A percentile compares a stretch with the other conserved stretches of the same genome.
Evolutionary conservation across 1,284 basidiomycete genomes (phyloP).

Genomic region (Boletus calvinii): DNA sequence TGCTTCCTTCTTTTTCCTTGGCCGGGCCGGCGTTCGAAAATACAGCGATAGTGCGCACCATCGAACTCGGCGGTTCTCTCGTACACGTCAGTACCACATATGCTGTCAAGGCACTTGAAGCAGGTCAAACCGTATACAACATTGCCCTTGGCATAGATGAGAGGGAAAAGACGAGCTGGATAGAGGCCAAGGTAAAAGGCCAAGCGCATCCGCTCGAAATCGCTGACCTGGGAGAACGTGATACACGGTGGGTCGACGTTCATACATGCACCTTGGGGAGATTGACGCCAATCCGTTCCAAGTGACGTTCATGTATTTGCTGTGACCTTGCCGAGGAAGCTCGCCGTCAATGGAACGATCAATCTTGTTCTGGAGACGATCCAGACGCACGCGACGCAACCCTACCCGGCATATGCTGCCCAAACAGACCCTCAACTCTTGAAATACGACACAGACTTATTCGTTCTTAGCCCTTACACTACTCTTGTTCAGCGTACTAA

Average conservation of each 20-base stretch:
- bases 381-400: constrained; percentile 71
- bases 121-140: constrained; percentile 63
- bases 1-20: constrained; percentile 32
- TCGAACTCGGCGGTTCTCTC: constrained; percentile 85
- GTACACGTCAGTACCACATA: constrained; percentile 87
- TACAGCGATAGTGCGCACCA: constrained; percentile 79
- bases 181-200: constrained; percentile 78
- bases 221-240: constrained; percentile 48
- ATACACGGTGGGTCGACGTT: constrained; percentile 45
- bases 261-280: background rate
- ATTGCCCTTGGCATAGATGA: constrained; percentile 69
- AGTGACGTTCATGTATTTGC: constrained; percentile 46
- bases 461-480: constrained; percentile 80
- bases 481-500: constrained; percentile 85
- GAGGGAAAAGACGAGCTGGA: constrained; percentile 68
- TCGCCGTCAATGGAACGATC: constrained; percentile 55
- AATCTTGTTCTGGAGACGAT: constrained; percentile 77
- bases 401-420: constrained; percentile 71
- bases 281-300: constrained; percentile 12
- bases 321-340: constrained; percentile 46
- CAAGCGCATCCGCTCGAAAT: constrained; percentile 57
- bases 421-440: constrained; percentile 84
- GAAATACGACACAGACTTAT: constrained; percentile 72
- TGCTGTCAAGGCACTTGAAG: constrained; percentile 71
- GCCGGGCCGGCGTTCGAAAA: constrained; percentile 72